Conservation (phyloP, 169 alveolate genomes). For the Babesia bigemina region DNA sequence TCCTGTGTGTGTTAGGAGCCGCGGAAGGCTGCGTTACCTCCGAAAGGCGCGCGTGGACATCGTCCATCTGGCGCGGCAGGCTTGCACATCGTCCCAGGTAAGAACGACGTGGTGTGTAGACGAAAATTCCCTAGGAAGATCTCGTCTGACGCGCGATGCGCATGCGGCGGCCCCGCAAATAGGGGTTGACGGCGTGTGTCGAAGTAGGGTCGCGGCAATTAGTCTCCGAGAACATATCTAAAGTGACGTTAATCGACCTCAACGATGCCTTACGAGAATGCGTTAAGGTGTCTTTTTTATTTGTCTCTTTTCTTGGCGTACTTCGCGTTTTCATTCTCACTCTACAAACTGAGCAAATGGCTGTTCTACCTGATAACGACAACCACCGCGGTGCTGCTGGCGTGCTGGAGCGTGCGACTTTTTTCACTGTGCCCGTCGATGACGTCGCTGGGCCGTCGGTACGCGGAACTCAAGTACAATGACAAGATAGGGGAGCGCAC, state of each 20-base stretch:
- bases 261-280: no score
- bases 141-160: not conserved
- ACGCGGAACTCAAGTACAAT: not conserved
- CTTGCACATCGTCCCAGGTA: not conserved
- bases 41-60: slow-evolving; percentile 20
- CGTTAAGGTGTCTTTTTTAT: slow-evolving; percentile 1
- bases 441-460: slow-evolving; percentile 14
- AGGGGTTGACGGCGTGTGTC: no score
- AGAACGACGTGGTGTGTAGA: not conserved
- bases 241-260: no score
- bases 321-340: not conserved
- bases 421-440: not conserved
- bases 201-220: no score
- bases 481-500: not conserved
- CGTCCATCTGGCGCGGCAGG: slow-evolving; percentile 12
- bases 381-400: not conserved
- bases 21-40: slow-evolving; percentile 7
- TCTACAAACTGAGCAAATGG: not conserved
- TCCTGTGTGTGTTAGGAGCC: slow-evolving; percentile 3
- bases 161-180: not conserved
- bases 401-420: not conserved
- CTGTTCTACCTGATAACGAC: not conserved
- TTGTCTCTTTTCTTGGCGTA: not conserved
- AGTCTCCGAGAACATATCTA: no score
- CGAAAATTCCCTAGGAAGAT: not conserved